These are phyloP conservation scores for Jamesozyma rosinii DNA, from an alignment of 805 yeast species.

Conservation along the genomic window DNA sequence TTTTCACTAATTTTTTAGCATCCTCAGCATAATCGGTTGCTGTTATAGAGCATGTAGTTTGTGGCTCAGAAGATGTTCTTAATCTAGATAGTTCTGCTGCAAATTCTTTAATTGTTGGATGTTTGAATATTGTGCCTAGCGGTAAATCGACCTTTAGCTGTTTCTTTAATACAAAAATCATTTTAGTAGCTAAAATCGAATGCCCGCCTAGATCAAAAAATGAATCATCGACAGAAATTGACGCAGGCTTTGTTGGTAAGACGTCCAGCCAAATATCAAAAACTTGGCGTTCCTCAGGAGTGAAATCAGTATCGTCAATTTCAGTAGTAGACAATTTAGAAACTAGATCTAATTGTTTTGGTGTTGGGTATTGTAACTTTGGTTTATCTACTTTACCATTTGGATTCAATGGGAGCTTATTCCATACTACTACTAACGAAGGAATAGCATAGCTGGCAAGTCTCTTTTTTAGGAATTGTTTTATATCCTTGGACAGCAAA, in stretches of 20 bases:
- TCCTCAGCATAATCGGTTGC: conserved; percentile 55
- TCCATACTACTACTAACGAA: conserved; percentile 77
- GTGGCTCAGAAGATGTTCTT: conserved; percentile 35
- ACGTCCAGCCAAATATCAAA: conserved; percentile 79
- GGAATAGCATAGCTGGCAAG: conserved; percentile 93
- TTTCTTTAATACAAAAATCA: conserved; percentile 88
- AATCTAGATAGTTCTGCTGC: conserved; percentile 61
- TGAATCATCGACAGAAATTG: conserved; percentile 69
- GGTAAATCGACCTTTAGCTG: conserved; percentile 74
- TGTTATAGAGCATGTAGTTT: conserved; percentile 16
- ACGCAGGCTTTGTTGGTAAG: conserved; percentile 76
- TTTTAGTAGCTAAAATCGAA: conserved; percentile 90
- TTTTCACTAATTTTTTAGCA: conserved; percentile 45
- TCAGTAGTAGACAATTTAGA: conserved; percentile 40
- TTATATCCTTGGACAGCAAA: conserved; percentile 69
- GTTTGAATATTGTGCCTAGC: conserved; percentile 78
- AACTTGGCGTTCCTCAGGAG: conserved; percentile 55
- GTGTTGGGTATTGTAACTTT: conserved; percentile 87
- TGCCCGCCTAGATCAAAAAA: conserved; percentile 98
- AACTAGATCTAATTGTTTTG: conserved; percentile 73
- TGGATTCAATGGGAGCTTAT: conserved; percentile 85
- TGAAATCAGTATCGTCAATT: conserved; percentile 45
- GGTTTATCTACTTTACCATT: conserved; percentile 98
- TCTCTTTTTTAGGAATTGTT: conserved; percentile 74
- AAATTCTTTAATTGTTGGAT: conserved; percentile 75